Evolutionary conservation across 2,329 filamentous ascomycete species (phyloP).

Genomic region (Fusarium nurragi): DNA sequence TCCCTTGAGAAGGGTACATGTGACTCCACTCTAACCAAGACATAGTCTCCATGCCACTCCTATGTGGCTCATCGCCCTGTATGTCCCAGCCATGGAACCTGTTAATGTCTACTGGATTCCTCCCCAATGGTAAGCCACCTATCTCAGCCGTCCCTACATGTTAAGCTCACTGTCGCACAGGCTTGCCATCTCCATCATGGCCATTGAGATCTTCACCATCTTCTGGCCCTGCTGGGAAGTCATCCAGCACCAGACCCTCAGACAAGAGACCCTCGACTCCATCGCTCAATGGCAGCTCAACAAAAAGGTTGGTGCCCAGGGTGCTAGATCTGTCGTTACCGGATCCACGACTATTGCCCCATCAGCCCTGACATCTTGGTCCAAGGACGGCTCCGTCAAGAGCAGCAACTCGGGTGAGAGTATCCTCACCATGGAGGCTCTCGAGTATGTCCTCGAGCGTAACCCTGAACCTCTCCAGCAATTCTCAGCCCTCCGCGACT

Average conservation of each 20-base stretch:
- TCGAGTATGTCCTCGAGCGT: conserved; percentile 65
- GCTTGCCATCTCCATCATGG: conserved; percentile 68
- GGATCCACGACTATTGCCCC: conserved; percentile 47
- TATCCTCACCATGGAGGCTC: conserved; percentile 43
- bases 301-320: conserved; percentile 46
- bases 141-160: not conserved
- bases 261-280: conserved; percentile 59
- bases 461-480: conserved; percentile 69
- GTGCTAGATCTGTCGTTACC: conserved; percentile 49
- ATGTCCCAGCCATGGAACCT: conserved; percentile 59
- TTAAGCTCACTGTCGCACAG: conserved; percentile 41
- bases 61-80: conserved; percentile 71
- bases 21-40: conserved; percentile 16
- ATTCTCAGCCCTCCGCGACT: conserved; percentile 72
- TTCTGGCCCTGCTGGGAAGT: conserved; percentile 71
- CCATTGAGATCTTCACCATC: conserved; percentile 71
- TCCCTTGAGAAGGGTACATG: not conserved
- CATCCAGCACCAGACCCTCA: conserved; percentile 55
- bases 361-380: conserved; percentile 52
- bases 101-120: conserved; percentile 67
- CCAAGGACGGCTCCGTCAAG: conserved; percentile 48
- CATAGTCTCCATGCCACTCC: conserved; percentile 70
- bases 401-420: conserved; percentile 52
- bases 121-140: conserved; percentile 65
- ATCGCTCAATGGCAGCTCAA: conserved; percentile 60